A percentile compares a stretch with the other conserved stretches of the same genome.
Evolutionary conservation across 345 rosid species (phyloP).

Genomic region (Noccaea bulbosa): DNA sequence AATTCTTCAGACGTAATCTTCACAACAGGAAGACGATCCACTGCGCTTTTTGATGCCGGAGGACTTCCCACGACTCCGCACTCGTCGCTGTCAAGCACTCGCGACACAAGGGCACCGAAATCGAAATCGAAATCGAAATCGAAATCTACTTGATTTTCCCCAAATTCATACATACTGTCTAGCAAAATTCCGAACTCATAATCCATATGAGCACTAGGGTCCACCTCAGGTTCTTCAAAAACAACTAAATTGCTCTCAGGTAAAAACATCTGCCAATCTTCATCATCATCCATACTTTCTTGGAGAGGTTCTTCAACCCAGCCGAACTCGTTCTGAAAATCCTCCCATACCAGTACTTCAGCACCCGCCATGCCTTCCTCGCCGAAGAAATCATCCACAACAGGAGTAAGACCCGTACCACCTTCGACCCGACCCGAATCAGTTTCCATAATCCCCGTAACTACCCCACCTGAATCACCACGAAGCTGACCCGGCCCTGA

Average conservation of each 20-base stretch:
- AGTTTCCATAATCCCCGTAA: conserved; percentile 24
- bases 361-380: conserved; percentile 17
- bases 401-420: neutral
- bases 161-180: conserved; percentile 12
- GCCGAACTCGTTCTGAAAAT: conserved; percentile 25
- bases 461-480: conserved; percentile 19
- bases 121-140: too few species aligned
- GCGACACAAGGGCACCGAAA: conserved; percentile 21
- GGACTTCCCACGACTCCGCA: conserved; percentile 48
- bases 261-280: conserved; percentile 38
- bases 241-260: conserved; percentile 13
- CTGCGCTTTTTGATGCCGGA: conserved; percentile 66
- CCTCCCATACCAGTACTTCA: conserved; percentile 45
- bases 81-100: conserved; percentile 35
- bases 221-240: conserved; percentile 17
- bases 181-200: neutral
- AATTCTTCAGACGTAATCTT: conserved; percentile 55
- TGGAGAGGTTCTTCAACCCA: conserved; percentile 18
- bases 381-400: neutral
- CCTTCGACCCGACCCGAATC: conserved; percentile 34
- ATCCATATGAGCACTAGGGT: neutral
- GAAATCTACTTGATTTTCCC: conserved; percentile 6
- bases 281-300: conserved; percentile 6
- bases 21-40: conserved; percentile 65
- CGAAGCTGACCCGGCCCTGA: conserved; percentile 26